Evolutionary conservation across 2,329 filamentous ascomycete genomes (phyloP).

Genomic region (Fusarium secorum): DNA sequence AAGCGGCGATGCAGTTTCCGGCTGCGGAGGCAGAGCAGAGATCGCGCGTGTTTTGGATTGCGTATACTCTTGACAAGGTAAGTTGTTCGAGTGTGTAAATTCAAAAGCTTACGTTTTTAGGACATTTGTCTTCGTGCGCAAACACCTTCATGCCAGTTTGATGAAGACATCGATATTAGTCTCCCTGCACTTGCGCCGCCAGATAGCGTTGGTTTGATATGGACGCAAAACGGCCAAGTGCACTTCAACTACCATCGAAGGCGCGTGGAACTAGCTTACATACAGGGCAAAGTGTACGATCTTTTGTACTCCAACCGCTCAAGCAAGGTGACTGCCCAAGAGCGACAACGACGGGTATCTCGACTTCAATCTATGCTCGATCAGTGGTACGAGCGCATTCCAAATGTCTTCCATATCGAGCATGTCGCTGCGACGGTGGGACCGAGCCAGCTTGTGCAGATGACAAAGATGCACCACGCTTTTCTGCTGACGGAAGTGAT

Average conservation of each 20-base stretch:
- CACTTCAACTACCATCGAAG: slow-evolving; percentile 51
- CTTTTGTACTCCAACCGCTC: slow-evolving; percentile 47
- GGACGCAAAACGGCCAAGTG: slow-evolving; percentile 45
- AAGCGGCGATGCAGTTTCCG: slow-evolving; percentile 34
- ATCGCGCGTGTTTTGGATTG: slow-evolving; percentile 52
- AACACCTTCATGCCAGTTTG: slow-evolving; percentile 50
- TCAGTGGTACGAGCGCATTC: slow-evolving; percentile 49
- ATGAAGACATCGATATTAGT: slow-evolving; percentile 52
- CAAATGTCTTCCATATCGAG: slow-evolving; percentile 46
- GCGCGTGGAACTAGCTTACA: slow-evolving; percentile 51
- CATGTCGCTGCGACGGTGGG: slow-evolving; percentile 43
- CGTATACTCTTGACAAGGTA: slow-evolving; percentile 53
- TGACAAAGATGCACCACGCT: slow-evolving; percentile 50
- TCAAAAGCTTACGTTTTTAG: slow-evolving; percentile 5
- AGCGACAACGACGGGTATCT: slow-evolving; percentile 43
- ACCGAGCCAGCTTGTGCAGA: slow-evolving; percentile 43
- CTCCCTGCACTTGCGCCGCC: slow-evolving; percentile 43
- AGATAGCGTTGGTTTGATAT: slow-evolving; percentile 48
- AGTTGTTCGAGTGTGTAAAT: fast-evolving
- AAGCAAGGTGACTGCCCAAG: slow-evolving; percentile 39
- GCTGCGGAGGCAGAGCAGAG: slow-evolving; percentile 47
- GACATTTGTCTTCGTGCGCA: slow-evolving; percentile 48
- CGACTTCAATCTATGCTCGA: slow-evolving; percentile 46
- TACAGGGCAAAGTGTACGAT: slow-evolving; percentile 53
- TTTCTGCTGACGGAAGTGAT: slow-evolving; percentile 49